These are phyloP conservation scores for Fusarium odoratissimum DNA, from an alignment of 2,329 filamentous ascomycete genomes.

Conservation along the genomic window DNA sequence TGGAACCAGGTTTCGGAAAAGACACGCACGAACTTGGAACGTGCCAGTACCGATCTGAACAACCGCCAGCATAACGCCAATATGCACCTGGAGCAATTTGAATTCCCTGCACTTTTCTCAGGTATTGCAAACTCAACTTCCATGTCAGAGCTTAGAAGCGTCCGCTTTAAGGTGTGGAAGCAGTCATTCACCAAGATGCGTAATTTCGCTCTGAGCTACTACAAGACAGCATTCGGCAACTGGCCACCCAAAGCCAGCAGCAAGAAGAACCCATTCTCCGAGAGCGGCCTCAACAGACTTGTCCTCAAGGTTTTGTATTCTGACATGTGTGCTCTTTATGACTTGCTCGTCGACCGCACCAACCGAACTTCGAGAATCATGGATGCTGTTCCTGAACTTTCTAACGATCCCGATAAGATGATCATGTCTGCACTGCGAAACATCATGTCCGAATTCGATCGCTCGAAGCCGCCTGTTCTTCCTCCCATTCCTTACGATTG, in stretches of 20 bases:
- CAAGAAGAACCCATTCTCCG: constrained; percentile 91
- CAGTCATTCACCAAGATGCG: constrained; percentile 79
- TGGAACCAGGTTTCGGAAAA: constrained; percentile 75
- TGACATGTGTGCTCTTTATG: constrained; percentile 88
- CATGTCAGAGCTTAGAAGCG: constrained; percentile 77
- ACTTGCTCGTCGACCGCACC: constrained; percentile 84
- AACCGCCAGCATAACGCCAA: constrained; percentile 78
- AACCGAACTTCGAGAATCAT: constrained; percentile 82
- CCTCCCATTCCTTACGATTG: constrained; percentile 93
- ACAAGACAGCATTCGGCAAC: constrained; percentile 68
- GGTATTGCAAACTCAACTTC: constrained; percentile 89
- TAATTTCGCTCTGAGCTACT: constrained; percentile 76
- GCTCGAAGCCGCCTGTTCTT: constrained; percentile 87
- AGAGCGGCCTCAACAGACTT: constrained; percentile 85
- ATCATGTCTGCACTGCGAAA: constrained; percentile 78
- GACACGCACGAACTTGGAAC: constrained; percentile 83
- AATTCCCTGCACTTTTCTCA: constrained; percentile 90
- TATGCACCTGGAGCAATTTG: constrained; percentile 83
- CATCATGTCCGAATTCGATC: constrained; percentile 88
- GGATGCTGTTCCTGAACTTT: constrained; percentile 70
- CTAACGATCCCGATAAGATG: constrained; percentile 68
- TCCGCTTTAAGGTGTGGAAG: constrained; percentile 89
- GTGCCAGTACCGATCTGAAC: constrained; percentile 82
- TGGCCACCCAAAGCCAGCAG: constrained; percentile 94
- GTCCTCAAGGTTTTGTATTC: constrained; percentile 85